Base-by-base conservation (phyloP, 768 basidiomycete genomes). In the Paxillus rubicundulus region DNA sequence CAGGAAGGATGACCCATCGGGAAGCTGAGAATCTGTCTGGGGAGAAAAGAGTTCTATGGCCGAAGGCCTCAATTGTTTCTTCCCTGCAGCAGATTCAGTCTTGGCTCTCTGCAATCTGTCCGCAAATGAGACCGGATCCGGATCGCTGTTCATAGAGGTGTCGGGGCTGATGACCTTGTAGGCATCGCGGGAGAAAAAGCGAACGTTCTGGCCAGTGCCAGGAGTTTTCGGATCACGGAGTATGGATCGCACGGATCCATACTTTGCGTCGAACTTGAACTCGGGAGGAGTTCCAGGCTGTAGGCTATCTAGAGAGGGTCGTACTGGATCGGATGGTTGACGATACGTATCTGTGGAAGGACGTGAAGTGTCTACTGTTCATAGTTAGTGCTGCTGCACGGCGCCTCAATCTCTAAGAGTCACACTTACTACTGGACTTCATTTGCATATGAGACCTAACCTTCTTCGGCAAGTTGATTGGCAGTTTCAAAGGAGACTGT, bases 131-230 rank as follows among this genome's bases (percentile, higher is more conserved):
- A 58, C 45, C 14, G 68, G 66, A 9, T 66, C 64, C 14, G 62
- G 64, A 43, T 72, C 66, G 49, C 64, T 70, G 42, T 56, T 65
- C 10, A 77, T 75, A 16, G 85, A 86, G 18, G 76, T 70, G 40
- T 88, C 83, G n/a, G 85, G 84, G 45, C 77, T 86, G 60, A 85
- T 81, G 20, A 80, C 72, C 56, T 77, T 83, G 71, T 79, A 85
- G 12, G 82, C 83, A 48, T 87, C 82, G 24, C 82, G 77, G 24
- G 86, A 82, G 67, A 88, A 87, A 71, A 89, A 89, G 6, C 87
- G 82, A 38, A 89, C 87, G 54, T 82, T 88, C 63, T 84, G 83
- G n/a, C 87, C 87, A 10, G 86, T 87, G 4, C 84, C 86, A 14
- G 87, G 87, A 0, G 86, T 85, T 43, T 82, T 82, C 4, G 78